A percentile compares a stretch with the other conserved stretches of the same genome.
These are phyloP conservation scores for Termitomyces heimii DNA, from an alignment of 768 basidiomycete genomes.

Conservation along the genomic window DNA sequence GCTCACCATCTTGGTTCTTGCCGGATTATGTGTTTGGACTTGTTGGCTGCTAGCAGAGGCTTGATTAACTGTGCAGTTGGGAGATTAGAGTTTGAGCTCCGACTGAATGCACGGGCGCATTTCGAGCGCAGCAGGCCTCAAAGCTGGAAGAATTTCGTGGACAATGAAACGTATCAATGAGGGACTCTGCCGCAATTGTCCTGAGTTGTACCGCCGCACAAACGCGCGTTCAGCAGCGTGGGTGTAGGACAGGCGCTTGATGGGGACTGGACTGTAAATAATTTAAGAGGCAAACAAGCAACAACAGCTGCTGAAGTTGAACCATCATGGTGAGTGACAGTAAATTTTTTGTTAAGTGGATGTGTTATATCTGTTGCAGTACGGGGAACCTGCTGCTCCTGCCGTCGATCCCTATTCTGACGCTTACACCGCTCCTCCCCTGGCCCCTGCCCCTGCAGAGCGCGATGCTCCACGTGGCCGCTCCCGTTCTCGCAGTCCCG, in stretches of 20 bases:
- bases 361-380: slow-evolving; percentile 32
- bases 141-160: not conserved
- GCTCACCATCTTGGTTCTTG: slow-evolving; percentile 81
- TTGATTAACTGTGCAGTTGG: slow-evolving; percentile 64
- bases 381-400: slow-evolving; percentile 54
- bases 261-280: slow-evolving; percentile 15
- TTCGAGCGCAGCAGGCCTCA: not conserved
- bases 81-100: slow-evolving; percentile 37
- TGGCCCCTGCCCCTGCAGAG: slow-evolving; percentile 42
- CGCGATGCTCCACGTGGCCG: slow-evolving; percentile 61
- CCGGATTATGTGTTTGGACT: slow-evolving; percentile 45
- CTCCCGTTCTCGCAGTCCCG: slow-evolving; percentile 70
- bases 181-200: too few species aligned
- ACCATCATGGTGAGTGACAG: slow-evolving; percentile 66
- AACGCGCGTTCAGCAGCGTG: not conserved
- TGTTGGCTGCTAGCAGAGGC: slow-evolving; percentile 41
- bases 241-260: slow-evolving; percentile 3
- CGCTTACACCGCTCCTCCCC: slow-evolving; percentile 66
- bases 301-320: slow-evolving; percentile 42
- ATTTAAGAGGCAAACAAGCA: slow-evolving; percentile 31
- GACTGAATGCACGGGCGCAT: slow-evolving; percentile 19
- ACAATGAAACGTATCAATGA: not conserved
- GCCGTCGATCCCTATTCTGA: slow-evolving; percentile 80
- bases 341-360: slow-evolving; percentile 3
- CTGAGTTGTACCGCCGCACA: not conserved